Evolutionary conservation across 306 rosid genomes (phyloP).

Genomic region (Vicia villosa): DNA sequence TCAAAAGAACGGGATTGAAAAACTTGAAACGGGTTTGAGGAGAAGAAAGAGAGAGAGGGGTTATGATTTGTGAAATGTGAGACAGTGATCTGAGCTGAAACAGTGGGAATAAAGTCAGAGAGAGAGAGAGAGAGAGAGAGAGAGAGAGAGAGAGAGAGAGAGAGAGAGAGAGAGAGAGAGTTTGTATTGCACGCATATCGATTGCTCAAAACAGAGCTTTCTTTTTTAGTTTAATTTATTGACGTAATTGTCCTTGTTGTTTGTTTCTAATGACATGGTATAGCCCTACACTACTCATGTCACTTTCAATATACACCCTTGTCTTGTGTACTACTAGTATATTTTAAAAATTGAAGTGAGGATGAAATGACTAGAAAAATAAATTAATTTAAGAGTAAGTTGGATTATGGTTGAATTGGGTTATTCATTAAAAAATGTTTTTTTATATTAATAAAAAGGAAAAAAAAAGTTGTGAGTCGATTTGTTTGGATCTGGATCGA

Average conservation of each 20-base stretch:
- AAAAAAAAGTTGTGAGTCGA: too few relatives aligned
- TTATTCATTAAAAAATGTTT: too few relatives aligned
- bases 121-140: slow-evolving; percentile 36
- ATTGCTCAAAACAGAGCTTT: slow-evolving; percentile 35
- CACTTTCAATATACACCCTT: neutral
- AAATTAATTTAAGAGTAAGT: too few relatives aligned
- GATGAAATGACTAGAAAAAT: too few relatives aligned
- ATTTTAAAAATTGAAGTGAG: too few relatives aligned
- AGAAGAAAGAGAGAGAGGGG: slow-evolving; percentile 21
- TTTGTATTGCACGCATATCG: slow-evolving; percentile 53
- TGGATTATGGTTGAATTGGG: too few relatives aligned
- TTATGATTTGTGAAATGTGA: slow-evolving; percentile 11
- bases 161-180: too few relatives aligned
- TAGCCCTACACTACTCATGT: slow-evolving; percentile 12
- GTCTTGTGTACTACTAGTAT: neutral
- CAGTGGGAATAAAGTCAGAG: slow-evolving; percentile 49
- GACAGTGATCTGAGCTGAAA: slow-evolving; percentile 56
- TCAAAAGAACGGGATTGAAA: neutral
- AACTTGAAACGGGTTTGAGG: slow-evolving; percentile 8
- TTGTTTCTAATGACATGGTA: slow-evolving; percentile 7
- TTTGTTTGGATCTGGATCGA: too few relatives aligned
- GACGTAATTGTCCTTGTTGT: slow-evolving; percentile 21
- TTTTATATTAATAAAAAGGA: too few relatives aligned
- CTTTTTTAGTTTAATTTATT: neutral
- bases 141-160: too few relatives aligned